Evolutionary conservation across 1,284 basidiomycete genomes (phyloP).

Genomic region (Marasmius sp.): DNA sequence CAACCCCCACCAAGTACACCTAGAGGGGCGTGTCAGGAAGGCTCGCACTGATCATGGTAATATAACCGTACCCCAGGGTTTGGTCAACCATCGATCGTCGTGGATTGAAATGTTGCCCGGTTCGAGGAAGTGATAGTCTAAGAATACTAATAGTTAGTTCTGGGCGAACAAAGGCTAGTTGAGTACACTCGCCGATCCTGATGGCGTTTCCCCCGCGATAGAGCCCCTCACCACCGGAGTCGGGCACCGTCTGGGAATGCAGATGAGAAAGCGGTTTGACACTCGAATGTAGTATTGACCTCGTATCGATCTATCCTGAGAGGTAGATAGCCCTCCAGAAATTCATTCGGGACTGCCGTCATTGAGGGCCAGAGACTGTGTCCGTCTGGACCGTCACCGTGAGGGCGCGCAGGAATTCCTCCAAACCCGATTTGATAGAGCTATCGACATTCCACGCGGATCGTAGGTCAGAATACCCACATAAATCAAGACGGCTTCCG

Average conservation of each 20-base stretch:
- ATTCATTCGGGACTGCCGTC: slow-evolving; percentile 9
- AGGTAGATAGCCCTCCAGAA: slow-evolving; percentile 27
- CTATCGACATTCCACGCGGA: neutral
- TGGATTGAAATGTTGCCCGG: slow-evolving; percentile 28
- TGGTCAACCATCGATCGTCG: slow-evolving; percentile 32
- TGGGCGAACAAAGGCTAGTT: neutral
- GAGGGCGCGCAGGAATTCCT: slow-evolving; percentile 21
- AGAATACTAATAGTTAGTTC: neutral
- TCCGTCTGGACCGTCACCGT: slow-evolving; percentile 23
- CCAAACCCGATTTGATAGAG: slow-evolving; percentile 32
- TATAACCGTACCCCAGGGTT: slow-evolving; percentile 25
- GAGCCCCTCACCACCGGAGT: slow-evolving; percentile 28
- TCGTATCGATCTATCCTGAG: slow-evolving; percentile 28
- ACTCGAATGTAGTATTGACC: neutral
- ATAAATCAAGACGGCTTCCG: neutral
- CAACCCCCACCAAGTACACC: slow-evolving; percentile 28
- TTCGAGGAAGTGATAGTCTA: slow-evolving; percentile 28
- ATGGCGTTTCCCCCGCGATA: slow-evolving; percentile 31
- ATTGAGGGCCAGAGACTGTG: slow-evolving; percentile 32
- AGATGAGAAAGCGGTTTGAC: too few species aligned
- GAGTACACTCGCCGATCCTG: slow-evolving; percentile 21
- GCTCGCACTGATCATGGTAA: too few species aligned
- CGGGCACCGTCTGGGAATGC: slow-evolving; percentile 20
- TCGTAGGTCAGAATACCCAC: neutral
- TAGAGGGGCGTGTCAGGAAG: neutral